phyloP scores from a whole-genome alignment of 1,284 basidiomycete species.

The Clitocybe nebularis region DNA sequence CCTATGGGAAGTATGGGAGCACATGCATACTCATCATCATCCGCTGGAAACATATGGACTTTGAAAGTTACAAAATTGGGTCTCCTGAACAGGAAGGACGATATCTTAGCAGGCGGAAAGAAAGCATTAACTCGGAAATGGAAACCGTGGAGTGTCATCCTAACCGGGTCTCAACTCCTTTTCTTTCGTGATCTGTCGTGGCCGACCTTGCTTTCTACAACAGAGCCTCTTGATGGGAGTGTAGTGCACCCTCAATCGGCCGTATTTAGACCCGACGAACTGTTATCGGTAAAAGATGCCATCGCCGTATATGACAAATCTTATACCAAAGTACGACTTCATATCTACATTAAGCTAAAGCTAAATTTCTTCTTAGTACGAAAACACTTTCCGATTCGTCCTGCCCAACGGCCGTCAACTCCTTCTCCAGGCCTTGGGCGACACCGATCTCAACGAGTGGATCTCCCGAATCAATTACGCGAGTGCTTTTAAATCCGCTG shows the following conservation, averaged over 20 bases:
- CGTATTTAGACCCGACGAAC: constrained; percentile 83
- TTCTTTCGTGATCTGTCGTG: constrained; percentile 86
- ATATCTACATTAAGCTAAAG: background rate
- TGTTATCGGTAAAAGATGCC: constrained; percentile 75
- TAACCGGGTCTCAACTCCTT: constrained; percentile 89
- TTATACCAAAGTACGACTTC: constrained; percentile 61
- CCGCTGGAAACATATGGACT: constrained; percentile 37
- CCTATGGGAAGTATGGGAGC: constrained; percentile 13
- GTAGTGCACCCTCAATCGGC: constrained; percentile 48
- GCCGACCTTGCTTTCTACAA: constrained; percentile 60
- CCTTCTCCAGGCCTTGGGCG: constrained; percentile 73
- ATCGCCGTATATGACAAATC: constrained; percentile 79
- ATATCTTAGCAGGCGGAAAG: constrained; percentile 71
- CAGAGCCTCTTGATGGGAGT: constrained; percentile 35
- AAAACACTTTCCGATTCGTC: constrained; percentile 76
- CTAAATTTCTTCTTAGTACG: constrained; percentile 41
- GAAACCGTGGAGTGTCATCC: constrained; percentile 81
- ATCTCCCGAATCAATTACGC: constrained; percentile 93
- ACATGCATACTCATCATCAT: constrained; percentile 7
- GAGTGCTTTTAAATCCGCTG: constrained; percentile 83
- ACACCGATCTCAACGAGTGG: constrained; percentile 87
- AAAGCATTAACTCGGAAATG: constrained; percentile 81
- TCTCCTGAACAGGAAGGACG: constrained; percentile 81
- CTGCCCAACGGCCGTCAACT: constrained; percentile 77
- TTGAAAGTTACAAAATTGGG: constrained; percentile 85